Conservation (phyloP, 2,329 filamentous ascomycete species). For the Colletotrichum euphorbiae region DNA sequence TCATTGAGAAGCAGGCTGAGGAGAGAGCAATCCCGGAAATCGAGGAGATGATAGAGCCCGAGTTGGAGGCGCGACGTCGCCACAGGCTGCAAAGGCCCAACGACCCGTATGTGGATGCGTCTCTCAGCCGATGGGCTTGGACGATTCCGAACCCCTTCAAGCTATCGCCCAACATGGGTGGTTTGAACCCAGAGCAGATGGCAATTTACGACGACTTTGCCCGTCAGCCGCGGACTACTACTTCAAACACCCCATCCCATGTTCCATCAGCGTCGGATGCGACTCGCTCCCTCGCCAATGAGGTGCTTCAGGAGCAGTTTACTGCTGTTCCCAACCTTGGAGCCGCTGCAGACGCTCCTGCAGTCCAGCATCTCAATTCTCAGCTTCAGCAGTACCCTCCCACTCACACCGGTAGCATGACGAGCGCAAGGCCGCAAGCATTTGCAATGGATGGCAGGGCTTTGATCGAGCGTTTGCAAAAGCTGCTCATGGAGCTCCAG, state of each 20-base stretch:
- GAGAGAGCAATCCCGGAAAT: slow-evolving; percentile 94
- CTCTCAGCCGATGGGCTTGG: slow-evolving; percentile 89
- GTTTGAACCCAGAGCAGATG: slow-evolving; percentile 91
- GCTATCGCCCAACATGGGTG: slow-evolving; percentile 74
- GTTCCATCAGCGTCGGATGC: slow-evolving; percentile 69
- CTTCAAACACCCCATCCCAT: slow-evolving; percentile 66
- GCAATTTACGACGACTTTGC: slow-evolving; percentile 98
- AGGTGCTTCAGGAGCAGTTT: slow-evolving; percentile 73
- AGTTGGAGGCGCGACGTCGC: slow-evolving; percentile 80
- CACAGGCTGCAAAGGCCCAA: slow-evolving; percentile 81
- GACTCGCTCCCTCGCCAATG: slow-evolving; percentile 71
- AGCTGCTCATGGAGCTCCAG: slow-evolving; percentile 68
- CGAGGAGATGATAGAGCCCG: slow-evolving; percentile 88
- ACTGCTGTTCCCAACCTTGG: slow-evolving; percentile 66
- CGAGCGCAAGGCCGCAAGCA: slow-evolving; percentile 63
- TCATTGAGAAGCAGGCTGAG: slow-evolving; percentile 96
- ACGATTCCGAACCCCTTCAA: slow-evolving; percentile 96
- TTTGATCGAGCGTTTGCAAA: slow-evolving; percentile 67
- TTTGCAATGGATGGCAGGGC: slow-evolving; percentile 64
- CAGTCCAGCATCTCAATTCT: slow-evolving; percentile 61
- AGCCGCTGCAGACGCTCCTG: slow-evolving; percentile 69
- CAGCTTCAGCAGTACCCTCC: slow-evolving; percentile 69
- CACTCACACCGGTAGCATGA: slow-evolving; percentile 55
- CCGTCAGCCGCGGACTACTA: slow-evolving; percentile 77
- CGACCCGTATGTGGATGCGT: slow-evolving; percentile 85